A percentile compares a stretch with the other conserved stretches of the same genome.
These are phyloP conservation scores for Tetrastigma voinierianum DNA, from an alignment of 164 flowering plant genomes.

Conservation along the genomic window DNA sequence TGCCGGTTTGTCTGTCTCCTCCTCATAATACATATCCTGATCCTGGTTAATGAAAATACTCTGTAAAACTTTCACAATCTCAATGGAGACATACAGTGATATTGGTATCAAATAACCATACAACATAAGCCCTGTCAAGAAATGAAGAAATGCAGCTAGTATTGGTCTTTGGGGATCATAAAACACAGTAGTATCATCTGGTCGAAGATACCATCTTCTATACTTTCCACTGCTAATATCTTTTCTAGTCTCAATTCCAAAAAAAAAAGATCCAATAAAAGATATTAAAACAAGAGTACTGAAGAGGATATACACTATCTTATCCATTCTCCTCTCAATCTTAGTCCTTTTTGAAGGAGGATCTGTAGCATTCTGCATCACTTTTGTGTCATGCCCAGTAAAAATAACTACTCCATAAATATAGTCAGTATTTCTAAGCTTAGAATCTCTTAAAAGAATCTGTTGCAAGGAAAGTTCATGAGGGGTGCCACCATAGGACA, in stretches of 20 bases:
- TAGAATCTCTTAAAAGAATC: slow-evolving; percentile 82
- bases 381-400: slow-evolving; percentile 91
- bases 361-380: slow-evolving; percentile 80
- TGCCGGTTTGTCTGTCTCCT: slow-evolving; percentile 70
- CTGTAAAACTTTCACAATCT: slow-evolving; percentile 87
- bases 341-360: slow-evolving; percentile 93
- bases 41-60: slow-evolving; percentile 81
- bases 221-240: slow-evolving; percentile 43
- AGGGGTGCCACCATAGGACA: slow-evolving; percentile 35
- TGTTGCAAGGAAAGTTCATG: slow-evolving; percentile 70
- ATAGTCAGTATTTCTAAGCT: slow-evolving; percentile 74
- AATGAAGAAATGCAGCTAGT: slow-evolving; percentile 69
- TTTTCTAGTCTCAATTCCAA: slow-evolving; percentile 53
- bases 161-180: slow-evolving; percentile 65
- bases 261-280: slow-evolving; percentile 63
- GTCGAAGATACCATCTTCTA: slow-evolving; percentile 83
- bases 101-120: slow-evolving; percentile 87
- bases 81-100: slow-evolving; percentile 85
- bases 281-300: slow-evolving; percentile 56
- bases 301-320: slow-evolving; percentile 71
- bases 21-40: slow-evolving; percentile 73
- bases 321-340: slow-evolving; percentile 81
- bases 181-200: slow-evolving; percentile 51
- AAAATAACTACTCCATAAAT: slow-evolving; percentile 78
- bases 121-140: slow-evolving; percentile 81